Percentiles rank a stretch among this genome's conserved stretches.
Conservation (phyloP, 75 land plant species). For the Pinus tabuliformis region DNA sequence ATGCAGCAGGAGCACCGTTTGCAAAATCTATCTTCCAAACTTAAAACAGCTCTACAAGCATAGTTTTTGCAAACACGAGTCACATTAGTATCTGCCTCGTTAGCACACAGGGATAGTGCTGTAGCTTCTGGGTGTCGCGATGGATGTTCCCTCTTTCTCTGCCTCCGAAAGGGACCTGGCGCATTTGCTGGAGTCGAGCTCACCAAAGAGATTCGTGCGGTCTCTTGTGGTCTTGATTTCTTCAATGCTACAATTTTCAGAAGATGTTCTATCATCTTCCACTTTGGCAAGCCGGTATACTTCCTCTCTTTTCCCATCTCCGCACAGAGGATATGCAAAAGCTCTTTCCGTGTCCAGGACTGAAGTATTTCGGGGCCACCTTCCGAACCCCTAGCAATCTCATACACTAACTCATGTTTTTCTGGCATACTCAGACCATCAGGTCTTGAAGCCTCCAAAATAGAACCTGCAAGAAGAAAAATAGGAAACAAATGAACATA, state of each 20-base stretch:
- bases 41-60: slow-evolving; percentile 67
- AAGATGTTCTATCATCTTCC: slow-evolving; percentile 65
- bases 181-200: background rate
- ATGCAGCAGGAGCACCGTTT: slow-evolving; percentile 92
- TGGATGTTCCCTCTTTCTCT: slow-evolving; percentile 60
- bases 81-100: background rate
- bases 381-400: slow-evolving; percentile 41
- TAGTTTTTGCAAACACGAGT: slow-evolving; percentile 72
- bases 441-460: slow-evolving; percentile 40
- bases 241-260: slow-evolving; percentile 49
- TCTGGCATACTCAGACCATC: slow-evolving; percentile 44
- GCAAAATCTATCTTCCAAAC: slow-evolving; percentile 71
- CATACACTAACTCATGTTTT: slow-evolving; percentile 58
- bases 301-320: slow-evolving; percentile 82
- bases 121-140: slow-evolving; percentile 25
- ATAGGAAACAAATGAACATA: background rate
- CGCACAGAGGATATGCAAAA: slow-evolving; percentile 58
- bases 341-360: slow-evolving; percentile 68
- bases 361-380: slow-evolving; percentile 56
- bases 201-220: background rate
- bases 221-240: slow-evolving; percentile 11
- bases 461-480: slow-evolving; percentile 22
- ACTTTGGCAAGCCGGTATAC: slow-evolving; percentile 72
- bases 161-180: slow-evolving; percentile 10
- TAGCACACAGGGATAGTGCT: slow-evolving; percentile 14